A percentile compares a stretch with the other conserved stretches of the same genome.
Conservation (phyloP, 768 basidiomycete genomes). For the Tulasnella sp. region DNA sequence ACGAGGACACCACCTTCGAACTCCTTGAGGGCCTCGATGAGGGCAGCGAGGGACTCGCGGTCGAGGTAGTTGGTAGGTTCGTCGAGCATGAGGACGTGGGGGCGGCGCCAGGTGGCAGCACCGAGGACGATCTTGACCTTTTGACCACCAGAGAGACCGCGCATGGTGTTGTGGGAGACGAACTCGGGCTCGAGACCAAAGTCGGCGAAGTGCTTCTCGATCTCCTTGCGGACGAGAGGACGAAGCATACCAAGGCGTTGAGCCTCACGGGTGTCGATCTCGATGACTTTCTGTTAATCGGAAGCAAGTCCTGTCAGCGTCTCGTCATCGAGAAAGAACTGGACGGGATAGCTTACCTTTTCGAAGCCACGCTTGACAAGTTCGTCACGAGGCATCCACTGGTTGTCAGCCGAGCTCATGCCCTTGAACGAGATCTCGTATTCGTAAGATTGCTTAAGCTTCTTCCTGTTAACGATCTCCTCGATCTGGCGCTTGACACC, state of each 20-base stretch:
- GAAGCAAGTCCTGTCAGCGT: not conserved
- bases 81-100: constrained; percentile 94
- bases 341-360: constrained; percentile 47
- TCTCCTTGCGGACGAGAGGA: constrained; percentile 95
- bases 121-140: constrained; percentile 99
- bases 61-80: constrained; percentile 99
- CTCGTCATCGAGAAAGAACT: constrained; percentile 22
- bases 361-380: constrained; percentile 97
- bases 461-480: constrained; percentile 85
- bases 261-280: constrained; percentile 95
- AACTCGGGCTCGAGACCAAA: constrained; percentile 99
- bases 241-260: constrained; percentile 91
- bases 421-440: constrained; percentile 96
- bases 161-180: constrained; percentile 98
- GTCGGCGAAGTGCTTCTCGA: constrained; percentile 98
- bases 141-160: constrained; percentile 96
- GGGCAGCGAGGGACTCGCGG: constrained; percentile 96
- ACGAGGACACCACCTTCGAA: constrained; percentile 98
- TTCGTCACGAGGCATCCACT: constrained; percentile 95
- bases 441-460: constrained; percentile 99
- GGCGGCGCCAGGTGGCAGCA: constrained; percentile 98
- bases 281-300: constrained; percentile 71
- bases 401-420: constrained; percentile 93
- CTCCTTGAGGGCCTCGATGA: constrained; percentile 95
- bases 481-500: constrained; percentile 94